phyloP scores from a whole-genome alignment of 306 rosid species.

The Hylodesmum podocarpum region DNA sequence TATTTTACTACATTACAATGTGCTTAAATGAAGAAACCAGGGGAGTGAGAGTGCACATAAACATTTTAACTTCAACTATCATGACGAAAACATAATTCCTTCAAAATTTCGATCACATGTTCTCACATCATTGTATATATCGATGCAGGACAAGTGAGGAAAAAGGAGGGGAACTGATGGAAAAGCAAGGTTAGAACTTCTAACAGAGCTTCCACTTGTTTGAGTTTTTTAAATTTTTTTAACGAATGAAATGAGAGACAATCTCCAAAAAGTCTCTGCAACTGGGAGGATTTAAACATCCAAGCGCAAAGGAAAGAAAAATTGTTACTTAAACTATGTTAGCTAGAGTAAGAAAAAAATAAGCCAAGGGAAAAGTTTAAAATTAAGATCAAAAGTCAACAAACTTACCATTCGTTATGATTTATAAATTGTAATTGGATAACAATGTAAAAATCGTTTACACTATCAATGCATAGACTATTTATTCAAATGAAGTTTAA shows the following conservation, averaged over 20 bases:
- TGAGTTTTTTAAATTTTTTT: neutral
- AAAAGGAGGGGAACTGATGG: neutral
- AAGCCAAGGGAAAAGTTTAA: neutral
- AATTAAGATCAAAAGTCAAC: neutral
- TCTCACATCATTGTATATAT: neutral
- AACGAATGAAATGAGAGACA: neutral
- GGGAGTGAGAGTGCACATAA: neutral
- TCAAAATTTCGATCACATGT: neutral
- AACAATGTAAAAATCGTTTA: too few species aligned
- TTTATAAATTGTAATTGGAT: too few species aligned
- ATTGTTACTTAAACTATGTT: neutral
- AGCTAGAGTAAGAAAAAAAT: neutral
- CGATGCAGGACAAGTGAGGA: neutral
- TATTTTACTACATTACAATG: neutral
- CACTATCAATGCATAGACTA: too few species aligned
- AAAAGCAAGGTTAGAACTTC: neutral
- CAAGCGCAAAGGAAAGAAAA: neutral
- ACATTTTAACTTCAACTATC: neutral
- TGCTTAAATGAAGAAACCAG: neutral
- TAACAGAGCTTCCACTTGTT: conserved; percentile 49
- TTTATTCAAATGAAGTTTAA: too few species aligned
- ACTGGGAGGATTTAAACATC: neutral
- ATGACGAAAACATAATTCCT: neutral
- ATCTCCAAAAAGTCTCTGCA: neutral
- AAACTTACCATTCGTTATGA: too few species aligned